Evolutionary conservation across 352 stramenopile genomes (phyloP).

Genomic region (Pythium phragmiticola): DNA sequence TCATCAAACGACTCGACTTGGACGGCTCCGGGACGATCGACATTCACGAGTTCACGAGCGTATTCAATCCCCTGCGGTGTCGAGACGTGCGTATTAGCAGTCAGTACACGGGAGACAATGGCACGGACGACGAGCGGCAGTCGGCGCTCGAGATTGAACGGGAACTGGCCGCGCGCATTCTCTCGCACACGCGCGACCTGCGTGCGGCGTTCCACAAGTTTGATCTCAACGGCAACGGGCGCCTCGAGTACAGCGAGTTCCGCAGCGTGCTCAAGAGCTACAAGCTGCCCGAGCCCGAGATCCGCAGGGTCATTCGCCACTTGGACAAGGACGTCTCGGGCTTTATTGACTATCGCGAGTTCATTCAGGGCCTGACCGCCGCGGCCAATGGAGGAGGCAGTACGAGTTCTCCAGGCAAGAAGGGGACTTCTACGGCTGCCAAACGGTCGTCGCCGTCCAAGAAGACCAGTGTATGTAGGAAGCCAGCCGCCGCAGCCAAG

Average conservation of each 20-base stretch:
- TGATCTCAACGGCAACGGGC: slow-evolving; percentile 62
- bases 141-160: slow-evolving; percentile 68
- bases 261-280: slow-evolving; percentile 60
- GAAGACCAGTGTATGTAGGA: background rate
- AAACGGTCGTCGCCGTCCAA: background rate
- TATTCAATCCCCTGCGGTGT: slow-evolving; percentile 57
- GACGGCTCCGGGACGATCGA: slow-evolving; percentile 52
- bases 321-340: slow-evolving; percentile 62
- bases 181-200: slow-evolving; percentile 53
- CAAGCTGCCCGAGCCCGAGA: slow-evolving; percentile 58
- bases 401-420: background rate
- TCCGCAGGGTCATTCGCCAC: slow-evolving; percentile 71
- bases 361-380: slow-evolving; percentile 46
- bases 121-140: slow-evolving; percentile 40
- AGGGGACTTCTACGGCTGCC: background rate
- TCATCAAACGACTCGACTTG: slow-evolving; percentile 49
- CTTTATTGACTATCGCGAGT: slow-evolving; percentile 76
- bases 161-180: slow-evolving; percentile 53
- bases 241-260: slow-evolving; percentile 73
- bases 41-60: slow-evolving; percentile 49
- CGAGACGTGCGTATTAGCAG: background rate
- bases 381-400: slow-evolving; percentile 23
- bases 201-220: slow-evolving; percentile 63
- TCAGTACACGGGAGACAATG: slow-evolving; percentile 27
- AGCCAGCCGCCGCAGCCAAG: background rate